phyloP scores from a whole-genome alignment of 2,329 filamentous ascomycete species.

The Cordyceps cicadae region DNA sequence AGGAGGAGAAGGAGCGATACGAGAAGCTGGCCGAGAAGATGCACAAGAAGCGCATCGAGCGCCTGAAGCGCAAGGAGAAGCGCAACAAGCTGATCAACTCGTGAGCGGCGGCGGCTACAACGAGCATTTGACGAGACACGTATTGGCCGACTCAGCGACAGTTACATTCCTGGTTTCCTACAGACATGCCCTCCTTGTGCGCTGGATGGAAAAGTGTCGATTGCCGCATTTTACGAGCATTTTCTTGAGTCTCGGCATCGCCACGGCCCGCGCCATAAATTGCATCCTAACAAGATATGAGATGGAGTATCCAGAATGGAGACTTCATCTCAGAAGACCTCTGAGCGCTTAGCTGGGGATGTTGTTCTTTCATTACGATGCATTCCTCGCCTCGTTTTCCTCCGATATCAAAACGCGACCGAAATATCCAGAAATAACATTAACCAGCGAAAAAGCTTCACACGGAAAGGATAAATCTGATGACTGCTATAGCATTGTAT shows the following conservation, averaged over 20 bases:
- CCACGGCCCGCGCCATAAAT: neutral
- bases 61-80: slow-evolving; percentile 92
- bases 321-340: neutral
- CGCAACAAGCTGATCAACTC: slow-evolving; percentile 76
- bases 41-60: slow-evolving; percentile 90
- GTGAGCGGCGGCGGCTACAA: slow-evolving; percentile 28
- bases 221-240: neutral
- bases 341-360: neutral
- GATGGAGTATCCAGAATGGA: neutral
- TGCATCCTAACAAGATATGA: neutral
- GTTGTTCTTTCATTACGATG: neutral
- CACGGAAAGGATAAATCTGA: no score
- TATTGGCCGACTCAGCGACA: neutral
- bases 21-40: slow-evolving; percentile 95
- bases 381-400: neutral
- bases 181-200: neutral
- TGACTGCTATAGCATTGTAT: no score
- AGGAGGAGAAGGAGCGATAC: slow-evolving; percentile 88
- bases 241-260: neutral
- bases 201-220: neutral
- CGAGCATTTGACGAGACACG: neutral
- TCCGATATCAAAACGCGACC: neutral
- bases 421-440: neutral
- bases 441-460: no score
- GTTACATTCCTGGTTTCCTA: neutral